Evolutionary conservation across 1,284 basidiomycete species (phyloP), one percentile per base, ranked within the genome.

Genomic region (Malassezia restricta): DNA sequence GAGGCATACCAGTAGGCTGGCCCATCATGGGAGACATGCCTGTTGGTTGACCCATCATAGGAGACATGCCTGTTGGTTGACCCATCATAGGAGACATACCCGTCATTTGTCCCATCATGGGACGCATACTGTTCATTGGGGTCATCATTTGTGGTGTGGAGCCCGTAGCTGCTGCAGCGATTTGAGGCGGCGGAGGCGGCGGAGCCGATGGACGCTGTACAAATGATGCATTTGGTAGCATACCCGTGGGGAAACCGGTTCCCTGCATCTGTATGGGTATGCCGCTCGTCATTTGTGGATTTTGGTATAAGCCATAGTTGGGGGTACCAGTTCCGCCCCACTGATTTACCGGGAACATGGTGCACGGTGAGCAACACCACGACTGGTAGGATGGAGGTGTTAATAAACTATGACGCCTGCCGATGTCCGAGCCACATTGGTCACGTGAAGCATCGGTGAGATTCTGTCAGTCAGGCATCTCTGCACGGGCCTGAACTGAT

Each of bases 341-440:
- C 43, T 64, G 60, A 57, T 61, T 63, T 55, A 63, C 62, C 54
- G 64, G 63, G 48, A 65, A 65, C 60, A 62, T 67, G 54, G 14
- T 49, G 44, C 37, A 5, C 20, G 11, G n/a, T 27, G 24, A 43
- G 14, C 38, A 48, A 24, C 20, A 24, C 20, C 20, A 24, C 20
- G 20, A 4, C 20, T 24, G 20, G 20, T 24, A 24, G 20, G 20
- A 24, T 24, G 20, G 20, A 24, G 20, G 20, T 24, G 20, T 24
- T 24, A 24, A 2, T 24, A 24, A 24, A 24, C 20, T 24, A 24
- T 24, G 20, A 24, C 20, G 20, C 20, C 20, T 24, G 20, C 20
- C 20, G 20, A 24, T 24, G 20, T 24, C 20, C 20, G 20, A 24
- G 20, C 20, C 8, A 20, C n/a, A 2, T 29, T 28, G 40, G 30